phyloP scores from a whole-genome alignment of 1,284 basidiomycete species.

The Cutaneotrichosporon cyanovorans region DNA sequence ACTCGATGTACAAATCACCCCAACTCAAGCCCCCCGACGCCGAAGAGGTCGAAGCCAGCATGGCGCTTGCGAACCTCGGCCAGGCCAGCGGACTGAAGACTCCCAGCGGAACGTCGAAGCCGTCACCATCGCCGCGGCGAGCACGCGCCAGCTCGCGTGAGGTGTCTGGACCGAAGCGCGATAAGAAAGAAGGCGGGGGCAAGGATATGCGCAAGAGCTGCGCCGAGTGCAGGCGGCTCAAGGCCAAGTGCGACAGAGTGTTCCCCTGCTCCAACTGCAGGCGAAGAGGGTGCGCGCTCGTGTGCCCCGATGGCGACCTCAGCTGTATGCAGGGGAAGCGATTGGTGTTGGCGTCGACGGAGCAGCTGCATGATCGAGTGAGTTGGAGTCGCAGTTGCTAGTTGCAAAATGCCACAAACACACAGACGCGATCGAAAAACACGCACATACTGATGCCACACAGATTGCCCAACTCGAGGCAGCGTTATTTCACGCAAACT shows the following conservation, averaged over 20 bases:
- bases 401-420: too few species aligned
- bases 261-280: slow-evolving; percentile 43
- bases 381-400: too few species aligned
- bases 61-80: slow-evolving; percentile 30
- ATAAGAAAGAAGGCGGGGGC: slow-evolving; percentile 14
- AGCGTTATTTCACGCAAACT: slow-evolving; percentile 31
- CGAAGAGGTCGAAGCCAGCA: slow-evolving; percentile 29
- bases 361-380: slow-evolving; percentile 39
- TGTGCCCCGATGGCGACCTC: slow-evolving; percentile 42
- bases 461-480: slow-evolving; percentile 38
- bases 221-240: slow-evolving; percentile 37
- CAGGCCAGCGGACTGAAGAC: not conserved
- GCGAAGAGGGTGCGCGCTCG: slow-evolving; percentile 36
- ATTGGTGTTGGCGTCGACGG: slow-evolving; percentile 39
- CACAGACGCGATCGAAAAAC: too few species aligned
- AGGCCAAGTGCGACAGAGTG: slow-evolving; percentile 40
- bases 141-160: not conserved
- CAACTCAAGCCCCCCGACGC: not conserved
- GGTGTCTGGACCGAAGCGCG: not conserved
- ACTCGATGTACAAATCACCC: not conserved
- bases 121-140: not conserved
- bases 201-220: slow-evolving; percentile 34
- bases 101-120: not conserved
- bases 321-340: slow-evolving; percentile 43
- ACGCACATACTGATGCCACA: not conserved